Evolutionary conservation across 176 grass and related monocot species (phyloP).

Genomic region (Oryza punctata): DNA sequence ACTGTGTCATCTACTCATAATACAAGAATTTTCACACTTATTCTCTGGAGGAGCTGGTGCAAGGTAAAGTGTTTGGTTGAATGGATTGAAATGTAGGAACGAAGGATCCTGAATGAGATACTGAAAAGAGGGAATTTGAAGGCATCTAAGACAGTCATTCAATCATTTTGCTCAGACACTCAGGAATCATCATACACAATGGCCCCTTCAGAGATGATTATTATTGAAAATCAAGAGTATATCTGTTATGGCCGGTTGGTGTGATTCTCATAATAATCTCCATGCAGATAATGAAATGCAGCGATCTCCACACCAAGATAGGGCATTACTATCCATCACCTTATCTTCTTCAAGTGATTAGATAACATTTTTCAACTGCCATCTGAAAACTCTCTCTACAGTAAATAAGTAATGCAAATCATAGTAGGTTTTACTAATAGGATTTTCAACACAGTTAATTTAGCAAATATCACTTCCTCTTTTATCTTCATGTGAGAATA

Average conservation of each 20-base stretch:
- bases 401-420: conserved; percentile 19
- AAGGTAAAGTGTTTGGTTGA: neutral
- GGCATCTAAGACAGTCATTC: neutral
- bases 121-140: neutral
- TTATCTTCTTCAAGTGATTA: conserved; percentile 2
- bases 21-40: neutral
- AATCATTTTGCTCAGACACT: neutral
- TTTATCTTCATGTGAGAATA: conserved; percentile 18
- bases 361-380: neutral
- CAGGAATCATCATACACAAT: neutral
- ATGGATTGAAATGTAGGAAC: neutral
- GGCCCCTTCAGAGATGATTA: conserved; percentile 10
- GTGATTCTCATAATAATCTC: neutral
- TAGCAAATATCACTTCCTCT: neutral
- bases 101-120: neutral
- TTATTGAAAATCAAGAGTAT: neutral
- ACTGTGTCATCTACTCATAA: too few species aligned
- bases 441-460: neutral
- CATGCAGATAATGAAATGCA: conserved; percentile 10
- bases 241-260: neutral
- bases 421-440: neutral
- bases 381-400: neutral
- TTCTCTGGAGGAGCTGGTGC: neutral
- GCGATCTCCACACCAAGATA: neutral
- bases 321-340: neutral